Conservation (phyloP, 495 filamentous ascomycete species). For the Neurospora sp. region DNA sequence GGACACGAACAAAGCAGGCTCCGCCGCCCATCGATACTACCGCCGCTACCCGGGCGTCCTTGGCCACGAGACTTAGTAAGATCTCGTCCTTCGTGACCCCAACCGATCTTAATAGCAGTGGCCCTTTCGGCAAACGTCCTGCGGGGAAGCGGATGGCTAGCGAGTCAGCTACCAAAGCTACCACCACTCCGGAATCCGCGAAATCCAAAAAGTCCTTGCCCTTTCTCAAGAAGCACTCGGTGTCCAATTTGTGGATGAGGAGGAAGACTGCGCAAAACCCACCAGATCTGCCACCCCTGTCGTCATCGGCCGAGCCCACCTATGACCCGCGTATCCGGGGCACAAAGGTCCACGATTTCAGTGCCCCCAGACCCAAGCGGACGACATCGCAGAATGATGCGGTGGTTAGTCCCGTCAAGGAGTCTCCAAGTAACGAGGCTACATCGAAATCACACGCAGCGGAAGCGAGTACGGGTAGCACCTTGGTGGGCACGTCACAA, state of each 20-base stretch:
- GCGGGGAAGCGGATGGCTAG: conserved; percentile 27
- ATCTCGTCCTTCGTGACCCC: conserved; percentile 31
- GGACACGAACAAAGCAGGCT: conserved; percentile 14
- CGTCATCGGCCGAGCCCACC: conserved; percentile 28
- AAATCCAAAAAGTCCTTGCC: conserved; percentile 40
- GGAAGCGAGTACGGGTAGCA: background rate
- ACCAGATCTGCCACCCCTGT: conserved; percentile 40
- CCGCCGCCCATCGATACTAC: conserved; percentile 23
- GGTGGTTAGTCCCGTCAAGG: background rate
- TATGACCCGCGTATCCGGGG: conserved; percentile 83
- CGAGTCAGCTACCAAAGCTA: conserved; percentile 42
- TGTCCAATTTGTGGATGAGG: conserved; percentile 33
- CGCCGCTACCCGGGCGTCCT: conserved; percentile 11
- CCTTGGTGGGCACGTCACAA: background rate
- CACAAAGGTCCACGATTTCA: conserved; percentile 83
- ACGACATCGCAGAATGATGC: conserved; percentile 26
- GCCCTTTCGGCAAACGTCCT: conserved; percentile 18
- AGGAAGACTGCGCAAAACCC: conserved; percentile 35
- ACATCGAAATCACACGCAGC: background rate
- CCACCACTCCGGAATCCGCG: conserved; percentile 47
- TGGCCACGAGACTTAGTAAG: conserved; percentile 19
- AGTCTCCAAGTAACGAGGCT: background rate
- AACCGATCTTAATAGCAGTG: conserved; percentile 20
- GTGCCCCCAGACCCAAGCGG: conserved; percentile 61
- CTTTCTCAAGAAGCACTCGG: conserved; percentile 42